phyloP scores from a whole-genome alignment of 768 basidiomycete genomes.

The Plicaturopsis crispa region DNA sequence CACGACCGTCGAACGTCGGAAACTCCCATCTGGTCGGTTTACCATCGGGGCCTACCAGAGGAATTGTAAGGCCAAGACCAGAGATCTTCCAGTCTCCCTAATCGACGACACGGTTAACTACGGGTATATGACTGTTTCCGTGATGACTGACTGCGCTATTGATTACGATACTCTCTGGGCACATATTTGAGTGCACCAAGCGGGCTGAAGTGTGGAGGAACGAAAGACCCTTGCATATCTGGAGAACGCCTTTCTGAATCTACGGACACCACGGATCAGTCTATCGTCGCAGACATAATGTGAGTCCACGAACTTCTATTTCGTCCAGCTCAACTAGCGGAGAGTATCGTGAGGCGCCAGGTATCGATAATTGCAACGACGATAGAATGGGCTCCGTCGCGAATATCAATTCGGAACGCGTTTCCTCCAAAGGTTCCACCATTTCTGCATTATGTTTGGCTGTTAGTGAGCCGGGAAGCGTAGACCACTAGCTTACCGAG shows the following conservation, averaged over 20 bases:
- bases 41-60: constrained; percentile 62
- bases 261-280: no score
- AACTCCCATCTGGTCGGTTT: constrained; percentile 81
- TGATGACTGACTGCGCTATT: constrained; percentile 68
- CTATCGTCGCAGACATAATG: constrained; percentile 7
- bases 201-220: constrained; percentile 92
- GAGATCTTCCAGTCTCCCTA: constrained; percentile 99
- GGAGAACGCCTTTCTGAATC: constrained; percentile 96
- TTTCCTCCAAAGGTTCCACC: constrained; percentile 96
- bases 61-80: constrained; percentile 82
- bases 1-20: constrained; percentile 76
- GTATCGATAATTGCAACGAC: constrained; percentile 72
- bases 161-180: constrained; percentile 81
- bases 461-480: no score
- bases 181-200: constrained; percentile 86
- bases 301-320: constrained; percentile 62
- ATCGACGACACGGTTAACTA: neutral
- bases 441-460: constrained; percentile 79
- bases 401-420: constrained; percentile 81
- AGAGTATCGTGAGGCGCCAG: constrained; percentile 47
- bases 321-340: constrained; percentile 85
- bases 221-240: constrained; percentile 81
- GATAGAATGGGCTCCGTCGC: constrained; percentile 89
- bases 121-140: constrained; percentile 4
- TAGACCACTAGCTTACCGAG: constrained; percentile 58